phyloP scores from a whole-genome alignment of 73 alveolate genomes.

The Diophrys appendiculata region DNA sequence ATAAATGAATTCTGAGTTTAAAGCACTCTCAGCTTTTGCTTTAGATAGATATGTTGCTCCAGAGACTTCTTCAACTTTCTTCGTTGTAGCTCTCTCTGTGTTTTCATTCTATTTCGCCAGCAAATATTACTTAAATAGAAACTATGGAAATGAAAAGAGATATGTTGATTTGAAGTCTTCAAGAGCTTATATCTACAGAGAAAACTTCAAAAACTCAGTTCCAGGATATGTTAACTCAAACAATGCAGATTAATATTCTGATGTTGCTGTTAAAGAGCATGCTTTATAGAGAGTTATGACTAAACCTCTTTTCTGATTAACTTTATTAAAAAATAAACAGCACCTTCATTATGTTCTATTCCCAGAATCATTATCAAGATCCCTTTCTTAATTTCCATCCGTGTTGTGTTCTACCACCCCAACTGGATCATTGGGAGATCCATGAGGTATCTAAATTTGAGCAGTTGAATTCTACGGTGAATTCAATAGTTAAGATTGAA shows the following conservation, averaged over 20 bases:
- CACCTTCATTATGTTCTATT: background rate
- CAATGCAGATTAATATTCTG: background rate
- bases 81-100: background rate
- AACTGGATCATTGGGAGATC: background rate
- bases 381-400: too few relatives aligned
- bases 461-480: background rate
- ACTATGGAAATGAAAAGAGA: background rate
- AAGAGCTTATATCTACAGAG: background rate
- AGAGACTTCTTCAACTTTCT: background rate
- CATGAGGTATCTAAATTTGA: background rate
- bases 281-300: background rate
- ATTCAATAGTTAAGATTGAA: background rate
- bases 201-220: background rate
- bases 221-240: background rate
- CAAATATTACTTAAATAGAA: background rate
- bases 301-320: background rate
- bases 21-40: background rate
- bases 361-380: background rate
- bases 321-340: too few relatives aligned
- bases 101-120: background rate
- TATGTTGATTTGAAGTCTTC: background rate
- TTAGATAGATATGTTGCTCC: background rate
- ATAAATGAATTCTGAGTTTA: slow-evolving; percentile 26
- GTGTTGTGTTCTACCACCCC: too few relatives aligned
- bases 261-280: background rate